Evolutionary conservation across 371 early-diverging fungal species (phyloP).

Genomic region (Saksenaea vasiformis): DNA sequence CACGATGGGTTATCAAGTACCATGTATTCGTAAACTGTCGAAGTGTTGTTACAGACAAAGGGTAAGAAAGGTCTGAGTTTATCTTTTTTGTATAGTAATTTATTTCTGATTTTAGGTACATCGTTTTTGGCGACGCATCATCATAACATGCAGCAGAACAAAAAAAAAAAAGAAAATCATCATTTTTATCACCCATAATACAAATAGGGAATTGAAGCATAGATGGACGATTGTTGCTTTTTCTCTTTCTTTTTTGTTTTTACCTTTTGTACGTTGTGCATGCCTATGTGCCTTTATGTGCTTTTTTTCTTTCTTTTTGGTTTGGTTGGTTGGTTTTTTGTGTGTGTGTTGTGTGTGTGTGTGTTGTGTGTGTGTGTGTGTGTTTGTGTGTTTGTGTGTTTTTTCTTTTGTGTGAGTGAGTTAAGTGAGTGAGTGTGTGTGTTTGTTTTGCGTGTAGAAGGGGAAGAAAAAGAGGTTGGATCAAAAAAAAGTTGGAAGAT

Average conservation of each 20-base stretch:
- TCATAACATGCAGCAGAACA: not conserved
- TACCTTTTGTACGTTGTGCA: not conserved
- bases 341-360: too few species aligned
- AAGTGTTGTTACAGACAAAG: conserved; percentile 57
- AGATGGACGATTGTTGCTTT: too few species aligned
- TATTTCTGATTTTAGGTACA: conserved; percentile 24
- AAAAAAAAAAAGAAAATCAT: not conserved
- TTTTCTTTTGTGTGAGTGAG: too few species aligned
- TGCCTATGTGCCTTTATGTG: not conserved
- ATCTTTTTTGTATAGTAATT: not conserved
- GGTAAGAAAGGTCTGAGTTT: conserved; percentile 40
- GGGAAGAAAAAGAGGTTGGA: not conserved
- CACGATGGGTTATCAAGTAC: conserved; percentile 59
- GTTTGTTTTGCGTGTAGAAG: too few species aligned
- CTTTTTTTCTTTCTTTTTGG: too few species aligned
- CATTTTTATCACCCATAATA: not conserved
- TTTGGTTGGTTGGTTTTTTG: too few species aligned
- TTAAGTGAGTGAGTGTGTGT: too few species aligned
- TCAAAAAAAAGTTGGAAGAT: conserved; percentile 1
- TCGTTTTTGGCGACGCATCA: conserved; percentile 35
- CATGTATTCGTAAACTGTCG: conserved; percentile 52
- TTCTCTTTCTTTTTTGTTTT: too few species aligned
- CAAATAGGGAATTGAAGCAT: too few species aligned
- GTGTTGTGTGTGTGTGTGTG: too few species aligned
- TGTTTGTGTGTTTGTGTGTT: too few species aligned